Evolutionary conservation across 1,284 basidiomycete genomes (phyloP).

Genomic region (Rhodotorula sp.): DNA sequence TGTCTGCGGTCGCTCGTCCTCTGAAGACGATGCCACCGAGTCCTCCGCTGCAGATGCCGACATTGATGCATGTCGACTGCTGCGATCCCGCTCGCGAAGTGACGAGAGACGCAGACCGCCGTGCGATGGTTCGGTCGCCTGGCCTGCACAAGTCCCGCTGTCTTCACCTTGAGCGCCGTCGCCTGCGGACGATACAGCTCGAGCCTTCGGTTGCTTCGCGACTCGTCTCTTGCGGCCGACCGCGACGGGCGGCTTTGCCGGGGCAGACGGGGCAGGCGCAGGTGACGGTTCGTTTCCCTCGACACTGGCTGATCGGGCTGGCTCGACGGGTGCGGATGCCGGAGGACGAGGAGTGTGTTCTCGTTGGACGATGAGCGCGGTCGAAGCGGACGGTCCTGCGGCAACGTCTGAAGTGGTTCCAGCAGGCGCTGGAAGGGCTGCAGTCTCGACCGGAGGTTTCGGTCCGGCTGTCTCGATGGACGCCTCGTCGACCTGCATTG

Average conservation of each 20-base stretch:
- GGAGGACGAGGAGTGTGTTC: background rate
- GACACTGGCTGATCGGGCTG: background rate
- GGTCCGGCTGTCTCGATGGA: no score
- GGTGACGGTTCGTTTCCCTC: background rate
- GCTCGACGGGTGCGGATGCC: background rate
- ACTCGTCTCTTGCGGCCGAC: conserved; percentile 24
- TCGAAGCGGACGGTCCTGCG: background rate
- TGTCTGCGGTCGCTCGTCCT: background rate
- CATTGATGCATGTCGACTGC: background rate
- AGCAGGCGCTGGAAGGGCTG: background rate
- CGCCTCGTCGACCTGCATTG: background rate
- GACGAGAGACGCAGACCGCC: background rate
- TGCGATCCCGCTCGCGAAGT: background rate
- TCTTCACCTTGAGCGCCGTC: background rate
- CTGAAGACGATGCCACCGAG: background rate
- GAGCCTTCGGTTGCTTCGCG: conserved; percentile 18
- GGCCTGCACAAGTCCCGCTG: background rate
- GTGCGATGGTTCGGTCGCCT: background rate
- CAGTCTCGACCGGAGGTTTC: background rate
- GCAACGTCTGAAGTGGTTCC: background rate
- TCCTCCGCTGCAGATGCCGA: conserved; percentile 6
- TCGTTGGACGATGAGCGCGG: background rate
- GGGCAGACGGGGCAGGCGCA: background rate
- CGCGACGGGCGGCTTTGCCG: conserved; percentile 1
- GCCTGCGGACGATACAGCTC: background rate